These are phyloP conservation scores for Monosporascus ibericus DNA, from an alignment of 2,329 filamentous ascomycete species.

Conservation along the genomic window DNA sequence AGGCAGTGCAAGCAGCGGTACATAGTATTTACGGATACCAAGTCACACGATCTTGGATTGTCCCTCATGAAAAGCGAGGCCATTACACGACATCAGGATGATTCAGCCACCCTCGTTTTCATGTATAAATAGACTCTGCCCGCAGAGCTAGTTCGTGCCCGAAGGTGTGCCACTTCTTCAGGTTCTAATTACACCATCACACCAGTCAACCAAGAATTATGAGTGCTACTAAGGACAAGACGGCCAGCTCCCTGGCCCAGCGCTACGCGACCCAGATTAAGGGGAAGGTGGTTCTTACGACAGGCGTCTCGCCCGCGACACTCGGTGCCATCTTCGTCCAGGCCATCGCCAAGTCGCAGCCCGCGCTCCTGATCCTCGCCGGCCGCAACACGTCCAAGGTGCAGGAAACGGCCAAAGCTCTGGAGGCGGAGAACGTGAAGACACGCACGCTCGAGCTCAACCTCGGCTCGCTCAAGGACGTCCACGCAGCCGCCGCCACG, in stretches of 20 bases:
- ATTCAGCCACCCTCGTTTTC: too few species aligned
- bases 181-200: too few species aligned
- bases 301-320: constrained; percentile 32
- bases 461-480: neutral
- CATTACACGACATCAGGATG: too few species aligned
- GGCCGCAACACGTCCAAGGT: constrained; percentile 37
- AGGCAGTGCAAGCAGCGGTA: too few species aligned
- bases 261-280: constrained; percentile 25
- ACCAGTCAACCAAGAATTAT: too few species aligned
- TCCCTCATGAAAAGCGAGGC: too few species aligned
- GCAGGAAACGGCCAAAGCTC: constrained; percentile 27
- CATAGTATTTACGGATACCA: too few species aligned
- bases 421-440: constrained; percentile 25
- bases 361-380: constrained; percentile 36
- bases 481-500: constrained; percentile 27
- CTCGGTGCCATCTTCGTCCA: constrained; percentile 31
- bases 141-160: too few species aligned
- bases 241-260: neutral
- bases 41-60: too few species aligned
- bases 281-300: constrained; percentile 33
- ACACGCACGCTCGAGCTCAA: constrained; percentile 22
- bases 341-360: constrained; percentile 32
- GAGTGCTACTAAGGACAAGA: too few species aligned
- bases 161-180: too few species aligned
- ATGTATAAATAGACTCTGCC: too few species aligned